Evolutionary conservation across 306 rosid species (phyloP), one percentile per base, ranked within the genome.

Genomic region (Urtica urens): DNA sequence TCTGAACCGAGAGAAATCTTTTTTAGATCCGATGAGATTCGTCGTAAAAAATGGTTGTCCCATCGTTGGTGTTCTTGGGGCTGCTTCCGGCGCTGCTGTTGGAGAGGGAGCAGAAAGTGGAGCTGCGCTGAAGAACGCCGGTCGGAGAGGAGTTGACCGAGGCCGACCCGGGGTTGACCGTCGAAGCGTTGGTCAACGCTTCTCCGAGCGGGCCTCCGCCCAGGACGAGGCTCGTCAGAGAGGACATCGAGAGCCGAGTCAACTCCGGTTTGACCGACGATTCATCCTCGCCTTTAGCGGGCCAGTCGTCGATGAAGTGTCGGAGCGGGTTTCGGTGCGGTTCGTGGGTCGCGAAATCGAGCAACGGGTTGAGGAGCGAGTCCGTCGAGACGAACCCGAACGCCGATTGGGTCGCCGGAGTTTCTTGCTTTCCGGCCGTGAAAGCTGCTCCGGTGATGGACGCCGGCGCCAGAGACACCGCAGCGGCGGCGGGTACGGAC

Each of bases 141-240:
- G 81, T 75, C 40, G 40, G 10, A 16, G 40, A 35, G 40, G n/a
- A 13, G 40, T 35, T 9, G 40, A 9, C 4, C 40, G 40, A 13
- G 15, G 40, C 10, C 40, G 10, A n/a, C n/a, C n/a, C n/a, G n/a
- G n/a, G n/a, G n/a, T n/a, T n/a, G n/a, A n/a, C n/a, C n/a, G n/a
- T n/a, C 10, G 69, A 35, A 1, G 40, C 47, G 16, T 46, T 74
- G 20, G 68, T 67, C 41, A 75, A 65, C 5, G 61, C 81, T 64
- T 75, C 81, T 18, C 81, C 81, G 14, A 75, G 46, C 39, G 81
- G 81, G 46, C 81, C 81, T 11, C 78, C 81, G 7, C 37, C 37
- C 37, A 31, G 10, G 37, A 31, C 37, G 13, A 7, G 1, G 37
- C 10, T 13, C 37, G 37, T 13, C 37, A 31, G 80, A 28, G 61